Base-by-base conservation (phyloP, 2,329 filamentous ascomycete species). In the Fusarium brevicatenulatum region DNA sequence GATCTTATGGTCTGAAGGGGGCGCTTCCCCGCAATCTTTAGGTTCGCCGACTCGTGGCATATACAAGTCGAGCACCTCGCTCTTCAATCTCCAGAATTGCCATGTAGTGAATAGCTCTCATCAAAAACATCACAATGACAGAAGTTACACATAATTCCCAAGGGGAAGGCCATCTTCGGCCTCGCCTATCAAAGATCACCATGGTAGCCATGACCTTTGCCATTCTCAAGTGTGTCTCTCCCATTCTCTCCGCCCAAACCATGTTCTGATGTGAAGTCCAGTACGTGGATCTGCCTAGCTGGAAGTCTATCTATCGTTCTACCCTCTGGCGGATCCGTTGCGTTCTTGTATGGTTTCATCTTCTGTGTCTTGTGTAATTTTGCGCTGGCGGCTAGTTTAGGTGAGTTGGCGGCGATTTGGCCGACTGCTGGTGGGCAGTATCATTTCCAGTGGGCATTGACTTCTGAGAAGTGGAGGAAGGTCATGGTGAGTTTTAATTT, bases 341-440 rank as follows among this genome's bases (percentile, higher is more conserved):
- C 83, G 0, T 82, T 85, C 46, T 55, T 85, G 0, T 86, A 85
- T 66, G 84, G 84, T 7, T 85, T 86, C 66, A 77, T 85, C 54
- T 84, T 86, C 72, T 85, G 83, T 66, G 82, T 85, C 13, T 37
- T 85, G 9, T 85, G 84, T 74, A 85, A 84, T 65, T 78, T 86
- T 13, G 81, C 81, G 11, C 77, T 86, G 2, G 81, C 81, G 0
- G 80, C 83, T 0, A 85, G 83, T 32, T 74, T 86, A 9, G 85
- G 82, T 4, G 84, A 86, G 63, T 72, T 86, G 6, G 80, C 82
- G 0, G 81, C 83, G 5, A 82, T 85, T 47, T 86, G 83, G 82
- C 85, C 84, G 0, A 86, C 84, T 0, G 83, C 84, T 0, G 84
- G 84, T 12, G 84, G 85, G 1, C 84, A 86, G 50, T 86, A 85